These are phyloP conservation scores for Cryoendolithus antarcticus DNA, from an alignment of 2,329 filamentous ascomycete genomes.

Conservation along the genomic window DNA sequence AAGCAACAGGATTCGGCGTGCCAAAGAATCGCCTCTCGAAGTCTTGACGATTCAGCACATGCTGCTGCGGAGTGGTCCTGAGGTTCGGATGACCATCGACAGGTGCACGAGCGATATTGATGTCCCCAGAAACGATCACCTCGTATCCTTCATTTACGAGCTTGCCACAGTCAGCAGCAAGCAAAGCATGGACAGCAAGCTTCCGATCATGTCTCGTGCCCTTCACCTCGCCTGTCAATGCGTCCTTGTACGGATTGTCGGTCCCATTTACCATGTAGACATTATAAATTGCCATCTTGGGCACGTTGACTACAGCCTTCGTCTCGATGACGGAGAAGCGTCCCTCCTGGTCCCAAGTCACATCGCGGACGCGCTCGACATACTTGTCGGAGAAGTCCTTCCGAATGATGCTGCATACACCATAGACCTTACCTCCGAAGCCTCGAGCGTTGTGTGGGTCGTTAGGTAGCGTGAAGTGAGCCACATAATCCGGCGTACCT, in stretches of 20 bases:
- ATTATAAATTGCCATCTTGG: constrained; percentile 37
- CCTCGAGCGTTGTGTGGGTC: constrained; percentile 40
- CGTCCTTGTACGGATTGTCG: constrained; percentile 31
- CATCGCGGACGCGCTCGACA: constrained; percentile 25
- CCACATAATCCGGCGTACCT: constrained; percentile 27
- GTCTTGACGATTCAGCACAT: constrained; percentile 39
- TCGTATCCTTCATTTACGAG: constrained; percentile 31
- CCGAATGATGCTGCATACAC: constrained; percentile 39
- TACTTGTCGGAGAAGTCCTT: constrained; percentile 26
- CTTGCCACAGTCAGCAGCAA: constrained; percentile 32
- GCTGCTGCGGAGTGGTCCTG: constrained; percentile 32
- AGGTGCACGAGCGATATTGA: constrained; percentile 36
- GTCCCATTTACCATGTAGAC: constrained; percentile 45
- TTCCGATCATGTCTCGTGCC: constrained; percentile 43
- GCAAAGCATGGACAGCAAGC: constrained; percentile 33
- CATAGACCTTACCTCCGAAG: constrained; percentile 40
- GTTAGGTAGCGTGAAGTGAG: constrained; percentile 35
- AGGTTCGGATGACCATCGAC: constrained; percentile 38
- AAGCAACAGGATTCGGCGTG: constrained; percentile 1
- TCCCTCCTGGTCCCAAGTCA: constrained; percentile 42
- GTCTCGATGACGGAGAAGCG: constrained; percentile 37
- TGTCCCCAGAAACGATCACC: constrained; percentile 39
- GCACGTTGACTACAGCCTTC: constrained; percentile 7
- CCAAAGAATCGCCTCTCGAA: constrained; percentile 39
- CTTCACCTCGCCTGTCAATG: constrained; percentile 27